Evolutionary conservation across 1,284 basidiomycete species (phyloP), one percentile per base, ranked within the genome.

Genomic region (Malassezia cuniculi): DNA sequence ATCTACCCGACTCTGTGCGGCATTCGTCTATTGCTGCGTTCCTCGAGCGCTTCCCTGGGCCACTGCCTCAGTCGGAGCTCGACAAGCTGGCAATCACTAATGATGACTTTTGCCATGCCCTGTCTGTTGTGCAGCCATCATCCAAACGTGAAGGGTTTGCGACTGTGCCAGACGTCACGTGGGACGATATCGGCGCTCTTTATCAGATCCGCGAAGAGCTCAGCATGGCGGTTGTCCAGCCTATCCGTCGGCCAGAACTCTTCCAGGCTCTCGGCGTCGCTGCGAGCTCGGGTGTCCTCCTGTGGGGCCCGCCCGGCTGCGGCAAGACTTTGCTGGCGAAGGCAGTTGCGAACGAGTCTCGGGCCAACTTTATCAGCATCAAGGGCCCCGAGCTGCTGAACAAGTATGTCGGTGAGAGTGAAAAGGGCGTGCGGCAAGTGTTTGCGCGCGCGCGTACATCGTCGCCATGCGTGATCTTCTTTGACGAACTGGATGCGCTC

Each of bases 281-380:
- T 82, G 85, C 63, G 10, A 56, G 53, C 18, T 58, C 52, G 6
- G 90, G 90, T 3, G 90, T 95, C 1, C 72, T 95, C 15, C 71
- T 95, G n/a, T 97, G 89, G 90, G 90, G 90, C 12, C 90, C 90
- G 7, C 90, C 90, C 0, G 90, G 90, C 4, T 95, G 90, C 63
- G 89, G 90, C 8, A 95, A 95, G 71, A 97, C 90, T 0, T 66
- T 95, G 15, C 71, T 95, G 6, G 90, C 90, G 1, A 95, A 94
- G 68, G 90, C 90, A 0, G 89, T 95, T 2, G 90, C 90, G 7
- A 94, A 87, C 68, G 89, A 94, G 70, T 82, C 78, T 38, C 73
- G 78, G 42, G 90, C 89, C 17, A 95, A 90, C 69, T 95, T 95
- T 56, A 94, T 97, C 59, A 86, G 82, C 55, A 84, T 97, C 41